phyloP scores from a whole-genome alignment of 2,329 filamentous ascomycete species.

The Colletotrichum lentis region DNA sequence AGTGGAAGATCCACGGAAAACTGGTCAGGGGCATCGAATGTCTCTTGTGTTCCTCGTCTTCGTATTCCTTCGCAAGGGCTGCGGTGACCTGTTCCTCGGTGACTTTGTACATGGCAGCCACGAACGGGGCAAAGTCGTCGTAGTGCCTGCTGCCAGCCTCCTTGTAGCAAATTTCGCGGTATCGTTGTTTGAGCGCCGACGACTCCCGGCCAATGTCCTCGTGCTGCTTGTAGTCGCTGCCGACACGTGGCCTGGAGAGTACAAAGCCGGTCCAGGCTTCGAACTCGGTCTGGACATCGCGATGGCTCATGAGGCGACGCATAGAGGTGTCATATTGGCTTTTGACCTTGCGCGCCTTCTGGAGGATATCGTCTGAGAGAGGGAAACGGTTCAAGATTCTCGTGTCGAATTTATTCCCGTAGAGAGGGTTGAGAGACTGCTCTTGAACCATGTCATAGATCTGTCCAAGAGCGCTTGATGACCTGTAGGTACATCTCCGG shows the following conservation, averaged over 20 bases:
- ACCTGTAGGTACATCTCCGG: slow-evolving; percentile 65
- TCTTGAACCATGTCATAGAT: slow-evolving; percentile 79
- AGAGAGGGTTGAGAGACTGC: slow-evolving; percentile 77
- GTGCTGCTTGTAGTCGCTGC: slow-evolving; percentile 83
- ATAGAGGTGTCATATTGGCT: slow-evolving; percentile 78
- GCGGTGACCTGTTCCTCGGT: slow-evolving; percentile 75
- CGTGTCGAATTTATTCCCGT: slow-evolving; percentile 75
- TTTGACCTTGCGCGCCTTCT: slow-evolving; percentile 73
- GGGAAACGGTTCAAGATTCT: slow-evolving; percentile 73
- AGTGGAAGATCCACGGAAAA: slow-evolving; percentile 90
- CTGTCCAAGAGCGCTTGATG: slow-evolving; percentile 75
- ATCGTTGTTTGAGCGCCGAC: slow-evolving; percentile 71
- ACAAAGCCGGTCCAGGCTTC: slow-evolving; percentile 91
- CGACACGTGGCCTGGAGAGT: slow-evolving; percentile 74
- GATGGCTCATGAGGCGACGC: slow-evolving; percentile 82
- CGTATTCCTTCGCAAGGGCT: slow-evolving; percentile 59
- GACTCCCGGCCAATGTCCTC: slow-evolving; percentile 81
- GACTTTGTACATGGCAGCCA: slow-evolving; percentile 87
- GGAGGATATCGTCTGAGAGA: slow-evolving; percentile 61
- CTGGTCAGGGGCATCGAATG: slow-evolving; percentile 79
- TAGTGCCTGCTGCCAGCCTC: slow-evolving; percentile 68
- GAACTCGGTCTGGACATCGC: slow-evolving; percentile 85
- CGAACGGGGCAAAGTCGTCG: slow-evolving; percentile 73
- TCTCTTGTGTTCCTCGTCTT: slow-evolving; percentile 47
- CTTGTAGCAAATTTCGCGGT: slow-evolving; percentile 71